These are phyloP conservation scores for Entamoeba nuttalli DNA, from an alignment of 208 protist genomes.

Conservation along the genomic window DNA sequence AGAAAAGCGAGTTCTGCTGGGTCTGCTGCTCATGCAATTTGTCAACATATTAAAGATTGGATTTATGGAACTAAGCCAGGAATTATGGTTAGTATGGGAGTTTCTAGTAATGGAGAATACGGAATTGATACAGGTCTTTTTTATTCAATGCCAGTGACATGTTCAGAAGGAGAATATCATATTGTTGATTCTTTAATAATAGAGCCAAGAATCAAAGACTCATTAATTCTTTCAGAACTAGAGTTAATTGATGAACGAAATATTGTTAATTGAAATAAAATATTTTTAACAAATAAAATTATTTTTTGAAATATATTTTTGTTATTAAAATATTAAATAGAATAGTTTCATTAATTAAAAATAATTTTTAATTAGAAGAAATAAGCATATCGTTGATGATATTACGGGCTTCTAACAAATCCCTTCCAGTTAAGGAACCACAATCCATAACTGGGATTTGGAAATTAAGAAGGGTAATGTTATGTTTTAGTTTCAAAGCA, in stretches of 20 bases:
- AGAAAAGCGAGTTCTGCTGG: slow-evolving; percentile 63
- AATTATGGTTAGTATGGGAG: not conserved
- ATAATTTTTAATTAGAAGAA: too few relatives aligned
- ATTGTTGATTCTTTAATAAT: not conserved
- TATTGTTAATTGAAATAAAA: not conserved
- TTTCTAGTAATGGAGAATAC: slow-evolving; percentile 9
- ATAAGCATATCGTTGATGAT: too few relatives aligned
- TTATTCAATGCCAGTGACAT: slow-evolving; percentile 1
- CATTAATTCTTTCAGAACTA: not conserved
- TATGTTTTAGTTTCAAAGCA: not conserved
- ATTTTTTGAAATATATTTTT: too few relatives aligned
- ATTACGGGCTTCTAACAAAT: too few relatives aligned
- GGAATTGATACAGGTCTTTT: slow-evolving; percentile 15
- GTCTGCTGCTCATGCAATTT: slow-evolving; percentile 66
- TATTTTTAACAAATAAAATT: too few relatives aligned
- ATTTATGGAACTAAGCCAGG: slow-evolving; percentile 38
- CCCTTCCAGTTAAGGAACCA: not conserved
- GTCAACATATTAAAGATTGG: slow-evolving; percentile 53
- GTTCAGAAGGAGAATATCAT: not conserved
- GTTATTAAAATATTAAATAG: too few relatives aligned
- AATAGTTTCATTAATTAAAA: too few relatives aligned
- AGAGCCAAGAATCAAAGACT: not conserved
- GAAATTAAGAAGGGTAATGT: not conserved
- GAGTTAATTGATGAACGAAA: not conserved
- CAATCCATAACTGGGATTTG: not conserved